These are phyloP conservation scores for Xylaria acuta DNA, from an alignment of 495 filamentous ascomycete species.

Conservation along the genomic window DNA sequence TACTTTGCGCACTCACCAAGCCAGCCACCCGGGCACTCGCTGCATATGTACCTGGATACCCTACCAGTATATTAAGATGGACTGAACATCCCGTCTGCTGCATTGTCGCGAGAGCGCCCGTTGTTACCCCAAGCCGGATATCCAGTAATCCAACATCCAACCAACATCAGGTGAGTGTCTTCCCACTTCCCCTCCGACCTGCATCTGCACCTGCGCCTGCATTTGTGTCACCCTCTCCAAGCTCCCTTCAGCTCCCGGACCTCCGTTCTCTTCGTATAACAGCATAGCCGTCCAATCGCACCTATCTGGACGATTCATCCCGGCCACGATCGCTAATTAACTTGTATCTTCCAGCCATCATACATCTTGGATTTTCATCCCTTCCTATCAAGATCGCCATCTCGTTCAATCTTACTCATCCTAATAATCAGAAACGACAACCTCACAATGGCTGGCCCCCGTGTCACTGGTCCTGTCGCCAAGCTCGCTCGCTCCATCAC, in stretches of 20 bases:
- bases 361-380: not conserved
- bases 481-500: constrained; percentile 55
- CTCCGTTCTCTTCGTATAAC: constrained; percentile 19
- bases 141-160: constrained; percentile 1
- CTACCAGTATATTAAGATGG: constrained; percentile 18
- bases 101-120: not conserved
- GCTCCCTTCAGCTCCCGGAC: constrained; percentile 19
- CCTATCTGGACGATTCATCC: not conserved
- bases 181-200: constrained; percentile 17
- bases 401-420: not conserved
- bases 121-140: constrained; percentile 10
- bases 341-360: not conserved
- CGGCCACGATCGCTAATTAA: constrained; percentile 5
- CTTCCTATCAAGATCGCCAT: not conserved
- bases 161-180: constrained; percentile 26
- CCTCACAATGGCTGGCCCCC: constrained; percentile 36
- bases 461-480: constrained; percentile 48
- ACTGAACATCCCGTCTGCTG: constrained; percentile 6
- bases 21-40: no score
- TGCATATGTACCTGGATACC: not conserved
- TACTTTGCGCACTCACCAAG: not conserved
- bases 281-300: not conserved
- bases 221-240: not conserved
- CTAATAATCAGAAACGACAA: not conserved
- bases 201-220: constrained; percentile 1